Evolutionary conservation across 805 yeast species (phyloP), one percentile per base, ranked within the genome.

Genomic region (Wickerhamomyces alni): DNA sequence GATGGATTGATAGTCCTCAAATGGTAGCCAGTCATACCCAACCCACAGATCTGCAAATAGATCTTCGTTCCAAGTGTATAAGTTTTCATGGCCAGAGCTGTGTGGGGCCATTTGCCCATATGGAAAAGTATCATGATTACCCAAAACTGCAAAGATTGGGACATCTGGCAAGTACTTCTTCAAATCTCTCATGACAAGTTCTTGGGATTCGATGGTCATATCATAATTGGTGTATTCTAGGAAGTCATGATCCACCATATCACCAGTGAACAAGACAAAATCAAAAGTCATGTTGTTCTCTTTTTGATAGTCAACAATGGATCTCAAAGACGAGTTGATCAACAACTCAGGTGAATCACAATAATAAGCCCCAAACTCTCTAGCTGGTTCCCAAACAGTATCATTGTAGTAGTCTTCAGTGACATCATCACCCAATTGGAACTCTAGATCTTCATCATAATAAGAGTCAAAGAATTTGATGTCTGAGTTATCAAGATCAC

Each of bases 121-220:
- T 15, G 89, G 88, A 66, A 72, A 82, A 24, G 80, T 74, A 52
- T 82, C 88, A 58, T 82, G 87, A 56, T 79, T 80, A 21, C 88
- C 88, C 50, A 82, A 61, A 17, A 75, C 76, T 10, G 86, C 70
- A 53, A 63, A 80, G 5, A 82, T 72, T 8, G 86, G 82, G 24
- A 76, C 57, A 38, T 72, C 64, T 16, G 68, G 62, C 41, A 81
- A 66, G 39, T 59, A 55, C 11, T 40, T 30, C 48, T 80, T 81
- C 67, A 81, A 65, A 43, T 79, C 71, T 46, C 70, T 61, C 57
- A 77, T 67, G 2, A 73, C 58, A 17, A 58, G 55, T 39, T 66
- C 67, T 55, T 81, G 85, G n/a, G 82, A 77, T 36, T 47, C 45
- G 41, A 66, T 63, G 27, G 81, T 73, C 46, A 67, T 64, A 33